A percentile compares a stretch with the other conserved stretches of the same genome.
phyloP scores from a whole-genome alignment of 495 filamentous ascomycete species.

The Recurvomyces mirabilis region DNA sequence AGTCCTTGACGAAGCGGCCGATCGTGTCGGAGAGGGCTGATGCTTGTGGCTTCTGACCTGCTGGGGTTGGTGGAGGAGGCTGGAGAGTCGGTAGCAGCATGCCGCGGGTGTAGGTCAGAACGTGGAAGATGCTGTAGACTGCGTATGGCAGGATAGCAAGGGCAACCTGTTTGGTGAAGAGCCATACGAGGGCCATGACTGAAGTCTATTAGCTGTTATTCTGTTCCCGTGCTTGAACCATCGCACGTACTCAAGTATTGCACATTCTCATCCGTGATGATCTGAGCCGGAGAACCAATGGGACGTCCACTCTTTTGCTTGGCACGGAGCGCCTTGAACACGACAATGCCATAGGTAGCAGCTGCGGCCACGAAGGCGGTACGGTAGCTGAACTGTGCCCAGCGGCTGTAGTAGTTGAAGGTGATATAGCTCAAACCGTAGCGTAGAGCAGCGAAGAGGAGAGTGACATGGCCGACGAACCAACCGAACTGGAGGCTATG shows the following conservation, averaged over 20 bases:
- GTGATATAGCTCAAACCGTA: slow-evolving; percentile 73
- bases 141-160: slow-evolving; percentile 87
- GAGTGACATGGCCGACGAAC: slow-evolving; percentile 82
- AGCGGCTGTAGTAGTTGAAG: slow-evolving; percentile 64
- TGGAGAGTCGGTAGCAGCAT: slow-evolving; percentile 59
- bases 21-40: slow-evolving; percentile 59
- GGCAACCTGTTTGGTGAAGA: slow-evolving; percentile 77
- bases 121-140: slow-evolving; percentile 97
- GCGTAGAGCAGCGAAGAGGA: slow-evolving; percentile 70
- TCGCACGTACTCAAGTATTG: slow-evolving; percentile 78
- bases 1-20: slow-evolving; percentile 88
- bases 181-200: slow-evolving; percentile 96
- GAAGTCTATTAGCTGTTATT: not conserved
- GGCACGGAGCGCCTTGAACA: slow-evolving; percentile 94
- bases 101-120: slow-evolving; percentile 68
- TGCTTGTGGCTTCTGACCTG: slow-evolving; percentile 51
- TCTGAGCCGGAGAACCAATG: slow-evolving; percentile 43
- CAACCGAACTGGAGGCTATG: slow-evolving; percentile 56
- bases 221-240: slow-evolving; percentile 2
- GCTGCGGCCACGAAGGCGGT: slow-evolving; percentile 79
- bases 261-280: slow-evolving; percentile 84
- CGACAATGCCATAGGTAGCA: slow-evolving; percentile 91
- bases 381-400: slow-evolving; percentile 75
- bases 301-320: slow-evolving; percentile 45
- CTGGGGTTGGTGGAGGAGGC: slow-evolving; percentile 38